Evolutionary conservation across 2,329 filamentous ascomycete species (phyloP).

Genomic region (Thelonectria olida): DNA sequence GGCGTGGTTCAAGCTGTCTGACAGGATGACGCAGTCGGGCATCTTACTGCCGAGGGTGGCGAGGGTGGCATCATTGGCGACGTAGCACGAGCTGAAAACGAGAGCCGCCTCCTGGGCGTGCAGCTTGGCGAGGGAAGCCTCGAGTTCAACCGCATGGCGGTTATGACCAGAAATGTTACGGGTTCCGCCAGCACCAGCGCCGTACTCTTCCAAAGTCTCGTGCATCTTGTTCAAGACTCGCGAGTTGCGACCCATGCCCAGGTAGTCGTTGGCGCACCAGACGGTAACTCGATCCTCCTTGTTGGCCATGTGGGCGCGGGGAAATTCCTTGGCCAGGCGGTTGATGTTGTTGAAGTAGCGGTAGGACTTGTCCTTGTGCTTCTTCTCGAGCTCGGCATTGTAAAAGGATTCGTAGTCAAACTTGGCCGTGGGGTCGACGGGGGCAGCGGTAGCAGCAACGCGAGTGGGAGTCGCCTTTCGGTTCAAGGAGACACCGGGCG

Average conservation of each 20-base stretch:
- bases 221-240: constrained; percentile 93
- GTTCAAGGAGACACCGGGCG: constrained; percentile 33
- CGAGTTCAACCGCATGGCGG: constrained; percentile 87
- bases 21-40: constrained; percentile 96
- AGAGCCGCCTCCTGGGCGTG: constrained; percentile 92
- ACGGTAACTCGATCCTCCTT: constrained; percentile 90
- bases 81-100: constrained; percentile 97
- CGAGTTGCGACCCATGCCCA: constrained; percentile 94
- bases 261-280: constrained; percentile 99
- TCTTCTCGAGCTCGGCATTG: constrained; percentile 89
- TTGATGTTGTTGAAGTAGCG: constrained; percentile 99
- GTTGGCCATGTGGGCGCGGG: constrained; percentile 88
- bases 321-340: constrained; percentile 94
- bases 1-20: constrained; percentile 95
- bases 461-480: constrained; percentile 37
- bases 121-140: constrained; percentile 83
- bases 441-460: constrained; percentile 34
- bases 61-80: constrained; percentile 96
- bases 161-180: constrained; percentile 99
- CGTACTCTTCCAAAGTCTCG: constrained; percentile 91
- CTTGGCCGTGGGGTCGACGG: constrained; percentile 56
- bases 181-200: constrained; percentile 93
- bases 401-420: constrained; percentile 97
- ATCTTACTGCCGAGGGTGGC: constrained; percentile 97
- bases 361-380: constrained; percentile 99